These are phyloP conservation scores for Neurospora sp. DNA, from an alignment of 495 filamentous ascomycete genomes.

Conservation along the genomic window DNA sequence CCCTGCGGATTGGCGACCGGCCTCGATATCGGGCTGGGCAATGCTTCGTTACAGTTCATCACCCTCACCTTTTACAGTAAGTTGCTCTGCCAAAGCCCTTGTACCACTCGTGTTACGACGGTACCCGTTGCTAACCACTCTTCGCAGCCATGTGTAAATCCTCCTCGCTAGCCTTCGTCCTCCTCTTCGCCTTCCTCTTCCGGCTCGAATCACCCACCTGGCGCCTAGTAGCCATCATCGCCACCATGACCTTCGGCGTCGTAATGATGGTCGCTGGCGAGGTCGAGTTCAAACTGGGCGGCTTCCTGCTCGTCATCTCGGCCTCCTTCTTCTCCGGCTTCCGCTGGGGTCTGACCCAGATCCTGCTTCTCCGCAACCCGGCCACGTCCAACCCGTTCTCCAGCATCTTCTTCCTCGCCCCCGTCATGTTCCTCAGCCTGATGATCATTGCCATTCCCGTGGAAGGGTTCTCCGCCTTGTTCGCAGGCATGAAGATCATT, in stretches of 20 bases:
- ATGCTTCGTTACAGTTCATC: conserved; percentile 92
- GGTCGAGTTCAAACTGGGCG: conserved; percentile 77
- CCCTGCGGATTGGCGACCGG: conserved; percentile 92
- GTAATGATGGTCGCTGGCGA: conserved; percentile 99
- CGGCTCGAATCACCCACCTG: conserved; percentile 80
- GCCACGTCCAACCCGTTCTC: conserved; percentile 96
- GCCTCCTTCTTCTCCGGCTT: conserved; percentile 94
- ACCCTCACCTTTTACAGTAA: conserved; percentile 91
- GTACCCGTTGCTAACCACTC: conserved; percentile 7
- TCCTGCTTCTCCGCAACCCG: conserved; percentile 85
- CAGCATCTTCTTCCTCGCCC: conserved; percentile 92
- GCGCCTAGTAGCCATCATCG: conserved; percentile 76
- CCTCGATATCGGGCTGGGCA: conserved; percentile 92
- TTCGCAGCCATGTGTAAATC: conserved; percentile 93
- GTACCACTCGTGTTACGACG: background rate
- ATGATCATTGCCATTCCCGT: conserved; percentile 73
- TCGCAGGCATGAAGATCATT: conserved; percentile 51
- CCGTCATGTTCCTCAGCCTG: conserved; percentile 86
- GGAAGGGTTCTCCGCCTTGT: conserved; percentile 63
- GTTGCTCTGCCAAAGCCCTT: conserved; percentile 14
- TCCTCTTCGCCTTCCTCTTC: conserved; percentile 93
- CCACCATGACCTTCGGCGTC: conserved; percentile 87
- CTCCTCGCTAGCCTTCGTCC: conserved; percentile 86
- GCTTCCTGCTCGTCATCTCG: conserved; percentile 84
- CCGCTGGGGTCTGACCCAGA: conserved; percentile 94